Evolutionary conservation across 768 basidiomycete genomes (phyloP), one percentile per base, ranked within the genome.

Genomic region (Arthromyces matolae): DNA sequence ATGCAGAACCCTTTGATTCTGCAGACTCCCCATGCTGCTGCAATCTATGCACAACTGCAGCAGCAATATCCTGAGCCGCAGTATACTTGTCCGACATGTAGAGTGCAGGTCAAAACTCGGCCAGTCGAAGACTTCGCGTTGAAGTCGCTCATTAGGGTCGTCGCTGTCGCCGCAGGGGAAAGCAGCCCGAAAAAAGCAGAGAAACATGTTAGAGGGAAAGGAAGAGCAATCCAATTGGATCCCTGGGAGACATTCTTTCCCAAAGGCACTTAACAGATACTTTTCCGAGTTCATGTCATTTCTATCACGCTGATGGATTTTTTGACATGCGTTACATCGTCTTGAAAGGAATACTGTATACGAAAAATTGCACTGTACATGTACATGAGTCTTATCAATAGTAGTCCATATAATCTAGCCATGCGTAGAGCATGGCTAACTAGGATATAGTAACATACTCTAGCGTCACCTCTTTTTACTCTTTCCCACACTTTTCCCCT

Each of bases 51-150:
- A 5, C 62, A 60, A 28, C 23, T 56, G 25, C 56, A 64, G 27
- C 70, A 50, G 20, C 53, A 52, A 19, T 47, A 63, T 19, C 67
- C 66, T 5, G 64, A 70, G 28, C 84, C 83, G 0, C 60, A 72
- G 24, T 87, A 83, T 54, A 79, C 79, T 1, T 89, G 86, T 46
- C 86, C 86, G 3, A 78, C 77, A 4, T 89, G 86, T 55, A 72
- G 86, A 42, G 67, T 72, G 37, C 55, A 61, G 10, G 75, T 83
- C 9, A 60, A 64, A 24, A 69, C 58, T 10, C 72, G 69, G 18
- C 86, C 86, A 0, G 70, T 76, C 0, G 83, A 87, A 56, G 75
- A 76, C 36, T 89, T 78, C 60, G 70, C 72, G 5, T 61, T 88
- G 40, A 89, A 87, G 61, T 65, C 70, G 2, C 56, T 89, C 24